These are phyloP conservation scores for Chlamydomonas urium DNA, from an alignment of 139 green algal genomes.

Conservation along the genomic window DNA sequence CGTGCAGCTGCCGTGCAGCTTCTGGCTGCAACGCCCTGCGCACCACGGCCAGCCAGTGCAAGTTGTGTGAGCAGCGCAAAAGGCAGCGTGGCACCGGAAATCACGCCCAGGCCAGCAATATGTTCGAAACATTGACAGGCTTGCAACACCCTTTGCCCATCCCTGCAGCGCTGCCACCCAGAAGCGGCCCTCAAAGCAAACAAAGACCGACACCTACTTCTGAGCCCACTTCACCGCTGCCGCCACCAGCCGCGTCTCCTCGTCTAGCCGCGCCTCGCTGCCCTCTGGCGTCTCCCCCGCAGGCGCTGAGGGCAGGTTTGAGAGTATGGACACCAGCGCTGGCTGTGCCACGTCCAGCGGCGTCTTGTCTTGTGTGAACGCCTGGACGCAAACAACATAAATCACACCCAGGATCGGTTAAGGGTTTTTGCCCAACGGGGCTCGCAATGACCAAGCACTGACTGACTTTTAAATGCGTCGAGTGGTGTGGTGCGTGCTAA, in stretches of 20 bases:
- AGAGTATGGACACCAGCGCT: slow-evolving; percentile 7
- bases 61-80: too few species aligned
- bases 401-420: too few species aligned
- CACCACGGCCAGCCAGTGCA: too few species aligned
- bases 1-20: slow-evolving; percentile 28
- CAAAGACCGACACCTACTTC: slow-evolving; percentile 26
- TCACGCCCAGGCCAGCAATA: too few species aligned
- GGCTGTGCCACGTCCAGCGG: neutral
- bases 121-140: too few species aligned
- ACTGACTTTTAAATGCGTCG: too few species aligned
- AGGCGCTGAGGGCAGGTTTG: neutral
- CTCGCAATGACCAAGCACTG: too few species aligned
- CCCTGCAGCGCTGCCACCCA: too few species aligned
- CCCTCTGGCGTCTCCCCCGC: neutral
- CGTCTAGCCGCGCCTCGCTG: slow-evolving; percentile 18
- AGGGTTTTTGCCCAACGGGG: too few species aligned
- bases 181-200: neutral
- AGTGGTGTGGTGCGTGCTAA: slow-evolving; percentile 1
- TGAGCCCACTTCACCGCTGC: slow-evolving; percentile 46
- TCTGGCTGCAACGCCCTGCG: neutral
- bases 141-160: too few species aligned
- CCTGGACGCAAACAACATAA: too few species aligned
- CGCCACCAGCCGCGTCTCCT: slow-evolving; percentile 24
- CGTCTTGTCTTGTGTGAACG: slow-evolving; percentile 16
- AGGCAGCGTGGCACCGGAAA: too few species aligned